Evolutionary conservation across 345 rosid genomes (phyloP).

Genomic region (Leavenworthia alabamica): DNA sequence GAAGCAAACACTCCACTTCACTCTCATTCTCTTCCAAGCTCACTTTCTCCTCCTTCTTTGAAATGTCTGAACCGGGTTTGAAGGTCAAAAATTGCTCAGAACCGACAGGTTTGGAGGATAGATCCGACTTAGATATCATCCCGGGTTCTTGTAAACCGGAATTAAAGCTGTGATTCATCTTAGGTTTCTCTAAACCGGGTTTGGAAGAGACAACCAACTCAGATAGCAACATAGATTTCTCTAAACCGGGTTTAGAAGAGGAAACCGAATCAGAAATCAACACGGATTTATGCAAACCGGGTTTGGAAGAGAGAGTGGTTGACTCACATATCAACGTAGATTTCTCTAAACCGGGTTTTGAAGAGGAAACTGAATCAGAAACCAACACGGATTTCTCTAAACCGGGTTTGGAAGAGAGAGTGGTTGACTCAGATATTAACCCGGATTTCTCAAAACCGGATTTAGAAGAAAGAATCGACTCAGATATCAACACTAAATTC

Average conservation of each 20-base stretch:
- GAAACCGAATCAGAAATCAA: background rate
- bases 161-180: background rate
- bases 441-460: background rate
- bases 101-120: slow-evolving; percentile 2
- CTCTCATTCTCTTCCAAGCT: slow-evolving; percentile 7
- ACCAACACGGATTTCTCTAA: too few species aligned
- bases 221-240: background rate
- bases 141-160: background rate
- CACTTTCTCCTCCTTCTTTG: slow-evolving; percentile 19
- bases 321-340: background rate
- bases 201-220: background rate
- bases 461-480: background rate
- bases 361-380: too few species aligned
- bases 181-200: background rate
- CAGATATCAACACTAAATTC: background rate
- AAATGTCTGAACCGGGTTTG: slow-evolving; percentile 4
- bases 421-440: background rate
- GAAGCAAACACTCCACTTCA: slow-evolving; percentile 37
- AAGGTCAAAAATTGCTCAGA: background rate
- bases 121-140: background rate
- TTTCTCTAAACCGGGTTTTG: background rate
- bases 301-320: background rate
- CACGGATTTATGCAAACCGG: background rate
- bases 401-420: too few species aligned
- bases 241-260: background rate